Conservation (phyloP, 176 grass and related monocot species). For the Bolboschoenus planiculmis region DNA sequence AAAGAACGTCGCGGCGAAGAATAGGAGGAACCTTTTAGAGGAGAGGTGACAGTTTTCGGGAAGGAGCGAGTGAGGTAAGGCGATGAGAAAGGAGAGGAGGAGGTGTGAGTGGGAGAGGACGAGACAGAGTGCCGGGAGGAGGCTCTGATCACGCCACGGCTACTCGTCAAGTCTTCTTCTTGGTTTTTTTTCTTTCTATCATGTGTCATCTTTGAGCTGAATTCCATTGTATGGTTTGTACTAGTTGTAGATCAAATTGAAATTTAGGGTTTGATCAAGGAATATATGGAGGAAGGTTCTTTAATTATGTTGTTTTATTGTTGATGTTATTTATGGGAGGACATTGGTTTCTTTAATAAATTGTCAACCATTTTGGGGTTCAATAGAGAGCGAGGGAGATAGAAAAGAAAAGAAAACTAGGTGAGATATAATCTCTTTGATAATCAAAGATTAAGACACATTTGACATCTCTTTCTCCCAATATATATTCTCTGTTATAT, state of each 20-base stretch:
- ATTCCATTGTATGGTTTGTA: constrained; percentile 14
- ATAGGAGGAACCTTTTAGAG: neutral
- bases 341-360: neutral
- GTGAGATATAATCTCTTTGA: neutral
- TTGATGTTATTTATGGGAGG: neutral
- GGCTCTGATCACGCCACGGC: constrained; percentile 11
- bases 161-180: neutral
- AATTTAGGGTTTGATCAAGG: neutral
- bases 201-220: neutral
- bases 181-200: neutral
- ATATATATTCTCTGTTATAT: neutral
- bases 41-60: neutral
- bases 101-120: constrained; percentile 22
- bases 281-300: neutral
- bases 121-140: constrained; percentile 29
- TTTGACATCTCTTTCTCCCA: constrained; percentile 1
- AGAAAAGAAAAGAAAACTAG: neutral
- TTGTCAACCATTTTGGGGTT: neutral
- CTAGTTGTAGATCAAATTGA: neutral
- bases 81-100: constrained; percentile 35
- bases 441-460: neutral
- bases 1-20: neutral
- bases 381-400: neutral
- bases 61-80: constrained; percentile 6
- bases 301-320: neutral